Evolutionary conservation across 768 basidiomycete genomes (phyloP).

Genomic region (Rubroboletus pulcherrimus): DNA sequence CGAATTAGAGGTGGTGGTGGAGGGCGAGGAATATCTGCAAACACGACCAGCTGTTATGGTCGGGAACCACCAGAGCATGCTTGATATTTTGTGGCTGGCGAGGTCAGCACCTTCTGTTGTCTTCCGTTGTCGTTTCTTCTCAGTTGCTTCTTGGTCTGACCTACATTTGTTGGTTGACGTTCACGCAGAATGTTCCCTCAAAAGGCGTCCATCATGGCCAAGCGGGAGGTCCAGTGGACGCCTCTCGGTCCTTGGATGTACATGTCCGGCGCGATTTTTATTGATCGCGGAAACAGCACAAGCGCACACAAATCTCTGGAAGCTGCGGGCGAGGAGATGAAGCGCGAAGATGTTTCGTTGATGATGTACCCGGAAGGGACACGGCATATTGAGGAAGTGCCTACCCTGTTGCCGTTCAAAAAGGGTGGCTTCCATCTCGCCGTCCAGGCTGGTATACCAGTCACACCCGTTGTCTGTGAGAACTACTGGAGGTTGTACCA

Average conservation of each 20-base stretch:
- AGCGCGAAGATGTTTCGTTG: slow-evolving; percentile 61
- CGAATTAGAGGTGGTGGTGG: slow-evolving; percentile 69
- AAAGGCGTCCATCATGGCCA: slow-evolving; percentile 85
- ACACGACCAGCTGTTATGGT: slow-evolving; percentile 73
- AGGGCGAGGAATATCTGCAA: slow-evolving; percentile 79
- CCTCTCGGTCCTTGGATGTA: slow-evolving; percentile 93
- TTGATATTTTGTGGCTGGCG: slow-evolving; percentile 81
- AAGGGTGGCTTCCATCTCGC: slow-evolving; percentile 98
- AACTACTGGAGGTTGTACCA: slow-evolving; percentile 90
- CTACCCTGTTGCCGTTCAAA: slow-evolving; percentile 84
- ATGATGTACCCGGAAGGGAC: slow-evolving; percentile 99
- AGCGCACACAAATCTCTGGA: slow-evolving; percentile 72
- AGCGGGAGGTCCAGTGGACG: slow-evolving; percentile 80
- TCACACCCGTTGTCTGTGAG: slow-evolving; percentile 88
- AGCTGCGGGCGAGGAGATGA: slow-evolving; percentile 78
- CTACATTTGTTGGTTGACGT: slow-evolving; percentile 2
- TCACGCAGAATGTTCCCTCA: slow-evolving; percentile 72
- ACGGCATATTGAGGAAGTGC: slow-evolving; percentile 61
- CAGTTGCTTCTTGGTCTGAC: slow-evolving; percentile 2
- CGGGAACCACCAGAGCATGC: slow-evolving; percentile 90
- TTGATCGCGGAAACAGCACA: slow-evolving; percentile 79
- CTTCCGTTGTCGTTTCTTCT: slow-evolving; percentile 13
- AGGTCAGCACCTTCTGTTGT: slow-evolving; percentile 46
- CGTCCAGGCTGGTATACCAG: slow-evolving; percentile 83
- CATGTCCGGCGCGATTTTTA: slow-evolving; percentile 85